Evolutionary conservation across 2,329 filamentous ascomycete genomes (phyloP).

Genomic region (Colletotrichum musae): DNA sequence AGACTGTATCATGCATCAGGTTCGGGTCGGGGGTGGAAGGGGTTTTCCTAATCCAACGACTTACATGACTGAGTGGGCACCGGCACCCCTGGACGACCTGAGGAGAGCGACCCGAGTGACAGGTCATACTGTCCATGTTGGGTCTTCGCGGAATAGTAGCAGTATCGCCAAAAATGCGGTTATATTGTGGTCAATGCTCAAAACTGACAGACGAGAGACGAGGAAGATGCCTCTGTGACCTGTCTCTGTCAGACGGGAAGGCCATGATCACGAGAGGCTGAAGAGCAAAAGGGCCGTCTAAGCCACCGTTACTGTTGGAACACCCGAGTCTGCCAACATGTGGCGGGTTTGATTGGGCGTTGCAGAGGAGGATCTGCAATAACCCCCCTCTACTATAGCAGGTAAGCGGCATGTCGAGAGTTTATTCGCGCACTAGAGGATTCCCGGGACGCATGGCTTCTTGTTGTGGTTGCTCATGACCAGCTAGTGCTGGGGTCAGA

Average conservation of each 20-base stretch:
- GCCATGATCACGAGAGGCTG: conserved; percentile 8
- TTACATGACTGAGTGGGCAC: conserved; percentile 31
- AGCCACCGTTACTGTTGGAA: conserved; percentile 13
- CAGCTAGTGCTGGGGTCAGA: conserved; percentile 29
- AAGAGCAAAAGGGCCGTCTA: conserved; percentile 7
- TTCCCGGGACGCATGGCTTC: conserved; percentile 21
- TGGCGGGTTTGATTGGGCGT: background rate
- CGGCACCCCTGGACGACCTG: conserved; percentile 17
- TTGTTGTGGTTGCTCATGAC: conserved; percentile 23
- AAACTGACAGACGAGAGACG: conserved; percentile 3
- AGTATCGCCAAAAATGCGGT: background rate
- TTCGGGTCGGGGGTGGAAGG: conserved; percentile 10
- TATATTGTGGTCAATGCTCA: conserved; percentile 8
- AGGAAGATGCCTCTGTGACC: no score
- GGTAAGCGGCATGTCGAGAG: conserved; percentile 23
- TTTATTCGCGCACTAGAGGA: conserved; percentile 37
- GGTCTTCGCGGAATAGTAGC: background rate
- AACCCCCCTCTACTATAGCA: background rate
- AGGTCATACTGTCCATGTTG: conserved; percentile 18
- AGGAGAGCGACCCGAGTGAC: conserved; percentile 19
- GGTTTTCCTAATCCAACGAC: conserved; percentile 38
- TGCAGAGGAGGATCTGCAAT: conserved; percentile 3
- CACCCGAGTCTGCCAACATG: background rate
- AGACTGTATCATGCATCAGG: background rate
- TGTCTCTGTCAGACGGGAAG: background rate